Conservation (phyloP, 768 basidiomycete species). For the Xerocomellus amylosporus region DNA sequence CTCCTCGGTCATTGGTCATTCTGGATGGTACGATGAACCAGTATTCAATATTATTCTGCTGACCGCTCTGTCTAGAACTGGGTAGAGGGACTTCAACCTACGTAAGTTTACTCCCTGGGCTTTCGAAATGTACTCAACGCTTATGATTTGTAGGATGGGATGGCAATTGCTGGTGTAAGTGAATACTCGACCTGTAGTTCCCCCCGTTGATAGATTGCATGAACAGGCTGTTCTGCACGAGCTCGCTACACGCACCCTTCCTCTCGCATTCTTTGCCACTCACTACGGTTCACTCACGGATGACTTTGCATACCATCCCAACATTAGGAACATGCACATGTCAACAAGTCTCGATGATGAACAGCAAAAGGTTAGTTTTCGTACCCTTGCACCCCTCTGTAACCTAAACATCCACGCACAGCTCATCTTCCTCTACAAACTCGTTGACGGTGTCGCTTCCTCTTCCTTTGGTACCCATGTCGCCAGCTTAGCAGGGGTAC, state of each 20-base stretch:
- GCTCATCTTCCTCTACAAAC: conserved; percentile 94
- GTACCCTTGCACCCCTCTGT: background rate
- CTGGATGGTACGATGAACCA: conserved; percentile 67
- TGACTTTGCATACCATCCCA: conserved; percentile 89
- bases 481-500: conserved; percentile 92
- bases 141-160: conserved; percentile 69
- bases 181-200: background rate
- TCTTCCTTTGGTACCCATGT: conserved; percentile 94
- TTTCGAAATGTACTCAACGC: conserved; percentile 11
- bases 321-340: conserved; percentile 96
- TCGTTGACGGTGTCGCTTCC: conserved; percentile 81
- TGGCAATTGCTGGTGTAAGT: conserved; percentile 91
- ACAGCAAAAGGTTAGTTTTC: conserved; percentile 67
- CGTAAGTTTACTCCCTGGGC: conserved; percentile 40
- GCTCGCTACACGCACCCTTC: conserved; percentile 87
- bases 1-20: conserved; percentile 91
- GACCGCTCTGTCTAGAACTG: conserved; percentile 56
- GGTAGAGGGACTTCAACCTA: conserved; percentile 95
- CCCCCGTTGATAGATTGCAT: conserved; percentile 5
- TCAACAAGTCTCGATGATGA: conserved; percentile 90
- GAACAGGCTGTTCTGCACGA: conserved; percentile 86
- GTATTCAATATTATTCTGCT: conserved; percentile 4
- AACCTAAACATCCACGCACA: conserved; percentile 27
- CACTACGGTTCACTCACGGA: conserved; percentile 96
- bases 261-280: conserved; percentile 94